Conservation (phyloP, 2,329 filamentous ascomycete genomes). For the Claviceps arundinis region DNA sequence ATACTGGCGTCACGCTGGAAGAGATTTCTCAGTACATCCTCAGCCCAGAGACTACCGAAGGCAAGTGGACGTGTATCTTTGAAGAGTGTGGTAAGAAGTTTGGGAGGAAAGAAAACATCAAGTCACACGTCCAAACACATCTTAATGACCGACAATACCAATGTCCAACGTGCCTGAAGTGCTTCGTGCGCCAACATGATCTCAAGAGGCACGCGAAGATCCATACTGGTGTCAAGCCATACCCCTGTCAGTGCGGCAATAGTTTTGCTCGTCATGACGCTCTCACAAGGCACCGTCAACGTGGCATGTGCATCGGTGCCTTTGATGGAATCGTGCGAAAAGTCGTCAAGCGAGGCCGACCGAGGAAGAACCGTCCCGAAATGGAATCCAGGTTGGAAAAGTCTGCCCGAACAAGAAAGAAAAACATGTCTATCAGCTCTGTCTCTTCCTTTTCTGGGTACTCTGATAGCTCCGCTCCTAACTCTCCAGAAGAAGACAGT, state of each 20-base stretch:
- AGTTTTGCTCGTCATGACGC: conserved; percentile 93
- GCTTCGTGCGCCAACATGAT: conserved; percentile 94
- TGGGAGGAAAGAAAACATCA: conserved; percentile 97
- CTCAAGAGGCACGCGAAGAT: conserved; percentile 96
- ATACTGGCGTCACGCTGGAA: conserved; percentile 77
- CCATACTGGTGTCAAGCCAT: conserved; percentile 89
- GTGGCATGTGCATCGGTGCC: conserved; percentile 91
- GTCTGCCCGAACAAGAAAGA: conserved; percentile 42
- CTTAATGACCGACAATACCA: conserved; percentile 91
- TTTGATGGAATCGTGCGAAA: conserved; percentile 64
- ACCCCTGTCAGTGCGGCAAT: conserved; percentile 87
- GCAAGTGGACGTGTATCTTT: conserved; percentile 67
- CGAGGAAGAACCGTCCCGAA: conserved; percentile 47
- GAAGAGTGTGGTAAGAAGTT: conserved; percentile 78
- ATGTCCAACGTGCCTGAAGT: conserved; percentile 86
- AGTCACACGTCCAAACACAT: conserved; percentile 95
- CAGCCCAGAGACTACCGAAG: conserved; percentile 57
- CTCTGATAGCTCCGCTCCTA: conserved; percentile 41
- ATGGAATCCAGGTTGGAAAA: conserved; percentile 44
- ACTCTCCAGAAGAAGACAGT: conserved; percentile 38
- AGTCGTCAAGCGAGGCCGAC: conserved; percentile 48
- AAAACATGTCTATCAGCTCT: conserved; percentile 35
- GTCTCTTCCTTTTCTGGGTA: conserved; percentile 41
- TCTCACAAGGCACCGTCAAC: conserved; percentile 82
- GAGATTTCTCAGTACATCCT: conserved; percentile 67